These are phyloP conservation scores for Neurospora sp. DNA, from an alignment of 495 filamentous ascomycete genomes.

Conservation along the genomic window DNA sequence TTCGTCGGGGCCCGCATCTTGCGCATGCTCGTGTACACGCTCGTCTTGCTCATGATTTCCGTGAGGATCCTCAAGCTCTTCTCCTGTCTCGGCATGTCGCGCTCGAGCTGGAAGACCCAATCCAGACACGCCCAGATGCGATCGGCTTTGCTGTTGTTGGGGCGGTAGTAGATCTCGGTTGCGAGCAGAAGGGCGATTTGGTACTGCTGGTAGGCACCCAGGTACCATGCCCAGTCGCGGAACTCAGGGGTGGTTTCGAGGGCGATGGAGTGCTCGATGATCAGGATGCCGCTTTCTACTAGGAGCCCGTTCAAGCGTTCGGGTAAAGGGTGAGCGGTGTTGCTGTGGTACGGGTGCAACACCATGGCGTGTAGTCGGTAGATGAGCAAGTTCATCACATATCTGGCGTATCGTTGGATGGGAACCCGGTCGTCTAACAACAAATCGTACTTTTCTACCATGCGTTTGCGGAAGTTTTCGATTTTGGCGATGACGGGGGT, in stretches of 20 bases:
- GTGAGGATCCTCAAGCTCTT: conserved; percentile 30
- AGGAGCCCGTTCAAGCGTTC: conserved; percentile 36
- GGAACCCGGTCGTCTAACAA: conserved; percentile 47
- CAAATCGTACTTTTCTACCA: conserved; percentile 50
- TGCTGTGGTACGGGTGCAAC: conserved; percentile 53
- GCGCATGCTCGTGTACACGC: conserved; percentile 31
- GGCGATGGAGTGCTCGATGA: conserved; percentile 49
- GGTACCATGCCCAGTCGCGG: conserved; percentile 44
- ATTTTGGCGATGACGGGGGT: conserved; percentile 48
- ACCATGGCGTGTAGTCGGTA: conserved; percentile 53
- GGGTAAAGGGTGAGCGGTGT: conserved; percentile 41
- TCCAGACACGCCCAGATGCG: conserved; percentile 62
- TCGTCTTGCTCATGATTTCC: conserved; percentile 32
- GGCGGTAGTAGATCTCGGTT: conserved; percentile 46
- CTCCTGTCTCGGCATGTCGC: conserved; percentile 29
- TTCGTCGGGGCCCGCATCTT: conserved; percentile 36
- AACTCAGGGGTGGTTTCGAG: conserved; percentile 48
- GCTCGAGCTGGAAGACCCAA: conserved; percentile 55
- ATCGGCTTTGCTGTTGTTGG: conserved; percentile 42
- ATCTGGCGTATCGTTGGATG: conserved; percentile 47
- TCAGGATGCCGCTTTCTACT: conserved; percentile 39
- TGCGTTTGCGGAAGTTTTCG: conserved; percentile 46
- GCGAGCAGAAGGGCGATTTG: conserved; percentile 44
- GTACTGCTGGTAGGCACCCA: conserved; percentile 46
- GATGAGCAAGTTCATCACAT: conserved; percentile 52